phyloP scores from a whole-genome alignment of 2,329 filamentous ascomycete species.

The Aspergillus terreus region DNA sequence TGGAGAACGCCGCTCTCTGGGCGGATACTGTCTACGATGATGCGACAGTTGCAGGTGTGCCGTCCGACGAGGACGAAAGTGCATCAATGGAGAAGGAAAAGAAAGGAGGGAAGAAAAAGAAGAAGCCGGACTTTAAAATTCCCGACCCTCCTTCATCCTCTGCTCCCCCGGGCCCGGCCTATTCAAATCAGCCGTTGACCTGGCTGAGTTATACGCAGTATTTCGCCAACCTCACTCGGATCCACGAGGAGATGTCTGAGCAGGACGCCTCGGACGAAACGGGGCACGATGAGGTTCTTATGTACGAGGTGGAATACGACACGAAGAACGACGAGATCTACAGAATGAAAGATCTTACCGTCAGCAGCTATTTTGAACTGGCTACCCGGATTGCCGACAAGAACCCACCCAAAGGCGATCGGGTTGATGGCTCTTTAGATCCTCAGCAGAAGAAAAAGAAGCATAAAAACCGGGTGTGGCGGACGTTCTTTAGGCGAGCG shows the following conservation, averaged over 20 bases:
- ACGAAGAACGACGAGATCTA: slow-evolving; percentile 75
- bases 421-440: slow-evolving; percentile 12
- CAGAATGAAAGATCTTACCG: slow-evolving; percentile 75
- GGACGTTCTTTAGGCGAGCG: slow-evolving; percentile 71
- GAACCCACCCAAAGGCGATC: slow-evolving; percentile 19
- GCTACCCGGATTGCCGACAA: slow-evolving; percentile 70
- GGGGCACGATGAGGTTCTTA: slow-evolving; percentile 56
- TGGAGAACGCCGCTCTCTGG: slow-evolving; percentile 54
- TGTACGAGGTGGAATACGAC: slow-evolving; percentile 80
- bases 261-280: slow-evolving; percentile 47
- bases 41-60: neutral
- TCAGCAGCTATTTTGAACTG: slow-evolving; percentile 73
- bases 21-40: slow-evolving; percentile 10
- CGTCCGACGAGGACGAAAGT: slow-evolving; percentile 7
- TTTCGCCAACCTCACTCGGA: slow-evolving; percentile 85
- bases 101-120: slow-evolving; percentile 44
- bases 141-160: slow-evolving; percentile 71
- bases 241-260: slow-evolving; percentile 67
- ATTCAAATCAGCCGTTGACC: slow-evolving; percentile 78
- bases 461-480: slow-evolving; percentile 64
- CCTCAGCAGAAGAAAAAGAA: slow-evolving; percentile 33
- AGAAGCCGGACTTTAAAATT: slow-evolving; percentile 58
- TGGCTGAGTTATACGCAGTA: slow-evolving; percentile 83
- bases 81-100: slow-evolving; percentile 38
- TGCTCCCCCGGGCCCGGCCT: slow-evolving; percentile 78